These are phyloP conservation scores for Phialophora expanda DNA, from an alignment of 2,329 filamentous ascomycete genomes.

Conservation along the genomic window DNA sequence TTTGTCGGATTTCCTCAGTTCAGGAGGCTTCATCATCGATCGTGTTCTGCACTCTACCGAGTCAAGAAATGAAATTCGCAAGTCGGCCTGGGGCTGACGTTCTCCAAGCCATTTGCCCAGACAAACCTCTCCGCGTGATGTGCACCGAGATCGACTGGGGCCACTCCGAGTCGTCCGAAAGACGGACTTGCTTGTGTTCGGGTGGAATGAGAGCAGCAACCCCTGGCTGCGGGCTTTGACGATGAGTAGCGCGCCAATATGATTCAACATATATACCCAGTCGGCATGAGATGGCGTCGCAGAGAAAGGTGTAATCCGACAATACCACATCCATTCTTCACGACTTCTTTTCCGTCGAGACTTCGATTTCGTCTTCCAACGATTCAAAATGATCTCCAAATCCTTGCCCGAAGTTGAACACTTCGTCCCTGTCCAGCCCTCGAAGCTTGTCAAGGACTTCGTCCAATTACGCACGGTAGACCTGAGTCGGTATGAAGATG, in stretches of 20 bases:
- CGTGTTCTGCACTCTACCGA: no score
- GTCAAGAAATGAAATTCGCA: no score
- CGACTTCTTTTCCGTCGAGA: background rate
- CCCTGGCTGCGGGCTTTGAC: background rate
- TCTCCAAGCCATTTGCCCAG: background rate
- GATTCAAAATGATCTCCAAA: constrained; percentile 27
- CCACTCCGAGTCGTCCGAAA: background rate
- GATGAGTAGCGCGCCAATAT: background rate
- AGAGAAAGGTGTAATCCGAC: no score
- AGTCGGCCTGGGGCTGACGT: background rate
- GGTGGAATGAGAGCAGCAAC: background rate
- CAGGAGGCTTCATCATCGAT: no score
- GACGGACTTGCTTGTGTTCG: background rate
- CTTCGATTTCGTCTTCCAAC: background rate
- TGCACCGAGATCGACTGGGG: background rate
- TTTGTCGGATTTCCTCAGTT: no score
- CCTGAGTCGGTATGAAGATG: constrained; percentile 19
- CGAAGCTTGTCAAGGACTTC: constrained; percentile 17
- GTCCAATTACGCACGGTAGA: constrained; percentile 14
- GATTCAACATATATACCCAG: background rate
- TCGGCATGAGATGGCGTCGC: background rate
- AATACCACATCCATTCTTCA: background rate
- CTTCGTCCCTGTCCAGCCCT: constrained; percentile 19
- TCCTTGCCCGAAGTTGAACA: constrained; percentile 24
- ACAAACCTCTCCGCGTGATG: background rate